Base-by-base conservation (phyloP, 2,329 filamentous ascomycete species). In the Cryphonectria japonica region DNA sequence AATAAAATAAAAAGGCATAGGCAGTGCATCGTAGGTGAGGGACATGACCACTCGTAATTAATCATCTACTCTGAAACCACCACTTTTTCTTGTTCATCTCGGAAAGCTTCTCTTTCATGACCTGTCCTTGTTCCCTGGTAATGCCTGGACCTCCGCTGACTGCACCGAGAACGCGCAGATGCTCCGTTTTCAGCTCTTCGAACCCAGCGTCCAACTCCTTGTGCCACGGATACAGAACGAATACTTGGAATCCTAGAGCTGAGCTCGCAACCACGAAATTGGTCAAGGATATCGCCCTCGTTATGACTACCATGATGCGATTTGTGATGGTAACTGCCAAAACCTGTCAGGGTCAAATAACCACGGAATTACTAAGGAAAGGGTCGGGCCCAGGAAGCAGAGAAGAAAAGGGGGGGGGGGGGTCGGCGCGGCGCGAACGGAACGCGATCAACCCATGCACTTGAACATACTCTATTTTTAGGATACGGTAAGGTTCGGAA, bases 171-270 rank as follows among this genome's bases (percentile, higher is more conserved):
- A 85, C 83, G 67, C 79, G 78, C 22, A 84, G 75, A 74, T 91
- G 88, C 74, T 91, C 89, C 70, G 83, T 83, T 76, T 87, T 89
- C 34, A 91, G 80, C 14, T 83, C 80, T 69, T 87, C 83, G 76
- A 92, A 91, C 72, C 88, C 86, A 29, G 86, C 84, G 73, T 91
- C 88, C 8, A 92, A 81, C 76, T 90, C 83, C 76, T 91, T 85
- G 79, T 92, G 90, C 90, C 90, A 92, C 1, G 90, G 90, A 78
- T 92, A 92, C 14, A 92, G 83, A 54, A 92, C 90, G 75, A 88
- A 89, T 66, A 92, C 88, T 79, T 92, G 90, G 78, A 92, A 92
- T 50, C 83, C 83, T 46, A 92, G 83, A 0, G 90, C 90, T 4
- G 89, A 91, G 41, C 85, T 85, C 68, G 89, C 90, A 72, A 92